phyloP scores from a whole-genome alignment of 805 yeast species.

The Ogataea trehaloabstinens region DNA sequence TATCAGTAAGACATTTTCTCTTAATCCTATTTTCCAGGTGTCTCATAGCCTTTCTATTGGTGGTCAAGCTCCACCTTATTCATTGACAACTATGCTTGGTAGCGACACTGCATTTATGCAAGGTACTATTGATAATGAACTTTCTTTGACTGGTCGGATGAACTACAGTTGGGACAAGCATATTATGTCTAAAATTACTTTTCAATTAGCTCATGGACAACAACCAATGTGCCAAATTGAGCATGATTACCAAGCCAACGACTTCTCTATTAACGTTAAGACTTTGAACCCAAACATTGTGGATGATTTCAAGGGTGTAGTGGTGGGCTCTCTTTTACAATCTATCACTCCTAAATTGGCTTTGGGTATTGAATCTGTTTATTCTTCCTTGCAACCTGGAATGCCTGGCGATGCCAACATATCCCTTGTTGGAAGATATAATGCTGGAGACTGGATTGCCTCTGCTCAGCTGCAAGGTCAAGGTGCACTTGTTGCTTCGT shows the following conservation, averaged over 20 bases:
- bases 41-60: slow-evolving; percentile 92
- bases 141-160: slow-evolving; percentile 80
- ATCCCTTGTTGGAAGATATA: slow-evolving; percentile 87
- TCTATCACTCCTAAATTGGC: slow-evolving; percentile 80
- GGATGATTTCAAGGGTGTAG: slow-evolving; percentile 84
- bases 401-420: slow-evolving; percentile 89
- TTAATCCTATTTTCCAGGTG: slow-evolving; percentile 95
- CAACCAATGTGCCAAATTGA: slow-evolving; percentile 94
- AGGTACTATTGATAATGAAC: slow-evolving; percentile 88
- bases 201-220: slow-evolving; percentile 85
- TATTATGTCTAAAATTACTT: slow-evolving; percentile 76
- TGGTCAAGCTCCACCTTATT: slow-evolving; percentile 84
- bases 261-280: slow-evolving; percentile 86
- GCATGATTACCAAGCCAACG: slow-evolving; percentile 90
- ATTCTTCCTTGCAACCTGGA: slow-evolving; percentile 66
- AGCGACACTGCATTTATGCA: slow-evolving; percentile 82
- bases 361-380: slow-evolving; percentile 89
- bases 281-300: slow-evolving; percentile 83
- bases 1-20: slow-evolving; percentile 82
- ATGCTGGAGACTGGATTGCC: slow-evolving; percentile 86
- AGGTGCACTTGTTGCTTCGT: slow-evolving; percentile 84
- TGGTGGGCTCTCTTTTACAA: slow-evolving; percentile 88
- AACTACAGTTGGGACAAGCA: slow-evolving; percentile 87
- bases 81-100: slow-evolving; percentile 86
- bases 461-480: slow-evolving; percentile 91